phyloP scores from a whole-genome alignment of 2,329 filamentous ascomycete genomes.

The Talaromyces atroroseus region DNA sequence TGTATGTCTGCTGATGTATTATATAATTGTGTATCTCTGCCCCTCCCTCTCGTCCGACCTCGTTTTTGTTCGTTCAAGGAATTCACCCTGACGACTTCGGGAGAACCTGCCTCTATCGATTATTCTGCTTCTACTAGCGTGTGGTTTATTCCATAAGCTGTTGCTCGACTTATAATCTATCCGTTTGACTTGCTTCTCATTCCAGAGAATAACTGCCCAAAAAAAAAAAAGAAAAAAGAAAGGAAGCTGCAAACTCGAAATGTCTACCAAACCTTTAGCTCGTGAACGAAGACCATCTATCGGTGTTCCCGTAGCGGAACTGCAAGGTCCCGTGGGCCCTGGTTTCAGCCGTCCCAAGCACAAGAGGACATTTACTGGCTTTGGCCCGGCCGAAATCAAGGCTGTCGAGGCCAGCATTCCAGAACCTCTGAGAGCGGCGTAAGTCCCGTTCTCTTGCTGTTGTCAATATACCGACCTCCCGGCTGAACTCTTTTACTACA shows the following conservation, averaged over 20 bases:
- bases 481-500: slow-evolving; percentile 20
- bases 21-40: no score
- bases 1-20: no score
- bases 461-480: background rate
- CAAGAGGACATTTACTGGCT: slow-evolving; percentile 92
- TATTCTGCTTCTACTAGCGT: background rate
- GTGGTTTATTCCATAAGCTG: background rate
- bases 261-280: slow-evolving; percentile 14
- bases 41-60: no score
- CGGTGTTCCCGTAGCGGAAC: slow-evolving; percentile 76
- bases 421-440: slow-evolving; percentile 78
- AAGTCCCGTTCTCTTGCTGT: slow-evolving; percentile 40
- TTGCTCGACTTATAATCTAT: background rate
- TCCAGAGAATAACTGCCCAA: background rate
- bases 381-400: slow-evolving; percentile 88
- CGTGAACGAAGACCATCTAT: slow-evolving; percentile 77
- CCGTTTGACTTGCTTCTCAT: background rate
- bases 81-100: background rate
- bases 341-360: slow-evolving; percentile 89
- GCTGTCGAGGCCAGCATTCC: slow-evolving; percentile 86
- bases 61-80: no score
- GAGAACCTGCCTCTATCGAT: background rate
- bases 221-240: background rate
- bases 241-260: slow-evolving; percentile 10
- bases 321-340: slow-evolving; percentile 79